Base-by-base conservation (phyloP, 768 basidiomycete species). In the Phlebiopsis flavidoalba region DNA sequence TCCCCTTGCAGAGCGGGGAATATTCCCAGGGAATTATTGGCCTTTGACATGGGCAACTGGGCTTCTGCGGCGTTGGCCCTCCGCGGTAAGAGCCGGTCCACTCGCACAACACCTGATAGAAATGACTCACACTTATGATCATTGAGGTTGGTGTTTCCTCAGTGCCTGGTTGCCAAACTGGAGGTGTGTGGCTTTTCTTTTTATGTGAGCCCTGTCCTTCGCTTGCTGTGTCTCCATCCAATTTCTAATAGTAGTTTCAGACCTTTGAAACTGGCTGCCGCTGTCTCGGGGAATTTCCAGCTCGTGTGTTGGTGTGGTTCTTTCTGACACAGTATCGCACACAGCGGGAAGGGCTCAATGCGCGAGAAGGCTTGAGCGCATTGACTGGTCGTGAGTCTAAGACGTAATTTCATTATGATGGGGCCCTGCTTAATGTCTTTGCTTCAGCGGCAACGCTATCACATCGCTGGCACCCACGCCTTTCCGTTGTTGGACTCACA, bases 211-310 rank as follows among this genome's bases (percentile, higher is more conserved):
- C 26, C 26, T n/a, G 26, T 31, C 26, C 26, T 52, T 40, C 4
- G 1, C 21, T 11, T 43, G 5, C 53, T 14, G 8, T 31, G n/a
- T n/a, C n/a, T 12, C 7, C 22, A 5, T 7, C 11, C 33, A 26
- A 22, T 36, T 8, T 22, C n/a, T 22, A 2, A 50, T 19, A 17
- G 3, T n/a, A 6, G 17, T 10, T 21, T 17, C 1, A 76, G 75
- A 75, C 62, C n/a, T n/a, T 57, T 77, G 19, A 77, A n/a, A 77
- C 56, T 63, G n/a, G n/a, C n/a, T 77, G 7, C 76, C 76, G 3
- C 35, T 63, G 2, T 24, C 53, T n/a, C n/a, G n/a, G 10, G 62
- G 47, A 19, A 48, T 60, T 2, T 40, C 62, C n/a, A n/a, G n/a
- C n/a, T 14, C 26, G 53, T 8, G 24, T 8, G 1, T 49, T 63